Base-by-base conservation (phyloP, 331 rosid genomes). In the Spiraea crenata region DNA sequence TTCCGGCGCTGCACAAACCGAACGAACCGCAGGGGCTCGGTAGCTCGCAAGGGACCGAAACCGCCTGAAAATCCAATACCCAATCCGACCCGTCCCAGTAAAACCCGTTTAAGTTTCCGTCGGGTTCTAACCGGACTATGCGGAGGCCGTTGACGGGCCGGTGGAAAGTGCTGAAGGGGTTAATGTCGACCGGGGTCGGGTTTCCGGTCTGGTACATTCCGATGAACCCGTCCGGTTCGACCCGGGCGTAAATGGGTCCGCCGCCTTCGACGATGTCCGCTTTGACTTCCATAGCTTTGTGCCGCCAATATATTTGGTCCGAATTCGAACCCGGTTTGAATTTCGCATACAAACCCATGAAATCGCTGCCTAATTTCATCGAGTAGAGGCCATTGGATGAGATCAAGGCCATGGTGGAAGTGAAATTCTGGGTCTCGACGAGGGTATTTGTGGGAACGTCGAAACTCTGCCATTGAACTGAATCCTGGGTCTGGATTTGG, bases 11-110 rank as follows among this genome's bases (percentile, higher is more conserved):
- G 65, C 99, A 93, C 72, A 93, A 67, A 74, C 95, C 95, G 84
- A 87, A 91, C 20, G 96, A 74, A 58, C 97, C 95, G 79, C 99
- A 93, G 0, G 88, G 78, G 8, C 77, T 88, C 0, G 97, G 97
- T 0, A 93, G 89, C 52, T 89, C 85, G 52, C 97, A 93, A 3
- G 78, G 54, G 12, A 83, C 84, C 0, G 80, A 19, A 4, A 89
- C 86, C n/a, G 97, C 95, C 71, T 86, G 74, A 60, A 71, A 93
- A 52, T 84, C 76, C 64, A 72, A 34, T 0, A 69, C 64, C 99
- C 97, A 93, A 0, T 48, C 72, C 5, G 77, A 75, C 9, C 86
- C 84, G 66, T 84, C 83, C 99, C 97, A 93, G 52, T 74, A 89
- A 77, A 85, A 89, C 6, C 85, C 97, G 59, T 70, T 77, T 9